A percentile compares a stretch with the other conserved stretches of the same genome.
These are phyloP conservation scores for Coniosporium apollinis DNA, from an alignment of 495 filamentous ascomycete genomes.

Conservation along the genomic window DNA sequence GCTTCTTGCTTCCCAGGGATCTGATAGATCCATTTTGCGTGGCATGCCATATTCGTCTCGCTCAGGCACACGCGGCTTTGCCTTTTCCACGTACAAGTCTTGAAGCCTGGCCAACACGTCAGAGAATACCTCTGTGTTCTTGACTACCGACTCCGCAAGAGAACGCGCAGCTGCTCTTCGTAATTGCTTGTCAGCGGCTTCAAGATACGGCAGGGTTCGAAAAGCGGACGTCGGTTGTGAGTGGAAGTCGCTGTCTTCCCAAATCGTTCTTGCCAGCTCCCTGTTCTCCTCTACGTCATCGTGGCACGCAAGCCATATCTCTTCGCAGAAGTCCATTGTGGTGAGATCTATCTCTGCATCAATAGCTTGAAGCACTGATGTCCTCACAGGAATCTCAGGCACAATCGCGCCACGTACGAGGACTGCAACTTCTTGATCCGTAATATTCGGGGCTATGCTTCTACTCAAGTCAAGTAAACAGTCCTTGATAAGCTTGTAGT, in stretches of 20 bases:
- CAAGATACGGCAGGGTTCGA: constrained; percentile 60
- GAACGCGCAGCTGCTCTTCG: constrained; percentile 70
- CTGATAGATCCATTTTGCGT: constrained; percentile 60
- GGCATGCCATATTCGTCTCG: constrained; percentile 89
- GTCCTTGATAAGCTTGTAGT: constrained; percentile 89
- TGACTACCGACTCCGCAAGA: constrained; percentile 51
- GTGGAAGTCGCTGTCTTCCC: constrained; percentile 81
- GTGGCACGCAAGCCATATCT: constrained; percentile 86
- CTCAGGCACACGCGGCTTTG: constrained; percentile 63
- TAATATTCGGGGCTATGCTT: constrained; percentile 62
- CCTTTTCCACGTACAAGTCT: constrained; percentile 52
- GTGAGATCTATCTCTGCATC: constrained; percentile 81
- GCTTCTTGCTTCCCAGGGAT: constrained; percentile 80
- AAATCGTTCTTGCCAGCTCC: constrained; percentile 70
- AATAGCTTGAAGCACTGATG: constrained; percentile 79
- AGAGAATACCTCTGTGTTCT: constrained; percentile 37
- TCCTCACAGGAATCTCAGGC: constrained; percentile 59
- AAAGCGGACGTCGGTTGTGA: constrained; percentile 44
- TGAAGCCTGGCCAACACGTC: constrained; percentile 45
- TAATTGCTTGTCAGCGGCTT: constrained; percentile 59
- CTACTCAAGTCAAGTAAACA: constrained; percentile 70
- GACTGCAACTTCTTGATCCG: constrained; percentile 44
- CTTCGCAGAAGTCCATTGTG: constrained; percentile 65
- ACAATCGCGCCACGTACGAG: constrained; percentile 63
- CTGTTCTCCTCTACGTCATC: constrained; percentile 80